Evolutionary conservation across 352 stramenopile species (phyloP).

Genomic region (Elongisporangium anandrum): DNA sequence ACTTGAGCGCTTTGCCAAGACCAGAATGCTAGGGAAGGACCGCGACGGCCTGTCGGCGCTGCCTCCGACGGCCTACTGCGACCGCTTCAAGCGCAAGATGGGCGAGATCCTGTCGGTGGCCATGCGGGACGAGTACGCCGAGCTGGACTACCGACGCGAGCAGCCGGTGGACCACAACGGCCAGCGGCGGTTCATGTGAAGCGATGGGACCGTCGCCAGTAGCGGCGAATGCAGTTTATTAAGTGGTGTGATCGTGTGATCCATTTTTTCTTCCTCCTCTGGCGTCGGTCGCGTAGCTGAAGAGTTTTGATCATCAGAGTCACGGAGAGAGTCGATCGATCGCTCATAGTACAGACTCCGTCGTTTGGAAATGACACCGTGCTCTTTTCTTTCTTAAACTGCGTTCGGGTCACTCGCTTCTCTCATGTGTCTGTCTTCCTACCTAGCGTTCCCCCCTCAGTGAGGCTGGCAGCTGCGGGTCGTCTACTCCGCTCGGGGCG

Average conservation of each 20-base stretch:
- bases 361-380: not conserved
- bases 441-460: conserved; percentile 17
- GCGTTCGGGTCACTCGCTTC: conserved; percentile 6
- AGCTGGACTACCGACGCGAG: conserved; percentile 28
- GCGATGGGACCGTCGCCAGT: not conserved
- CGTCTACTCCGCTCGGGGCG: conserved; percentile 9
- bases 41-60: conserved; percentile 76
- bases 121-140: conserved; percentile 61
- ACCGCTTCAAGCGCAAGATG: conserved; percentile 88
- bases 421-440: conserved; percentile 32
- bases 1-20: conserved; percentile 86
- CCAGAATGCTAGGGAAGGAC: conserved; percentile 77
- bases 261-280: not conserved
- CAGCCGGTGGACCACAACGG: conserved; percentile 10
- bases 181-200: conserved; percentile 51
- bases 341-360: not conserved
- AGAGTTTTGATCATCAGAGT: not conserved
- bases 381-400: not conserved
- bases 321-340: not conserved
- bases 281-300: conserved; percentile 1
- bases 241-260: conserved; percentile 9
- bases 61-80: conserved; percentile 77
- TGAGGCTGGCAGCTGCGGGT: not conserved
- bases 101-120: conserved; percentile 76
- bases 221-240: not conserved